Evolutionary conservation across 164 flowering plant genomes (phyloP), one percentile per base, ranked within the genome.

Genomic region (Tetracentron sinense): DNA sequence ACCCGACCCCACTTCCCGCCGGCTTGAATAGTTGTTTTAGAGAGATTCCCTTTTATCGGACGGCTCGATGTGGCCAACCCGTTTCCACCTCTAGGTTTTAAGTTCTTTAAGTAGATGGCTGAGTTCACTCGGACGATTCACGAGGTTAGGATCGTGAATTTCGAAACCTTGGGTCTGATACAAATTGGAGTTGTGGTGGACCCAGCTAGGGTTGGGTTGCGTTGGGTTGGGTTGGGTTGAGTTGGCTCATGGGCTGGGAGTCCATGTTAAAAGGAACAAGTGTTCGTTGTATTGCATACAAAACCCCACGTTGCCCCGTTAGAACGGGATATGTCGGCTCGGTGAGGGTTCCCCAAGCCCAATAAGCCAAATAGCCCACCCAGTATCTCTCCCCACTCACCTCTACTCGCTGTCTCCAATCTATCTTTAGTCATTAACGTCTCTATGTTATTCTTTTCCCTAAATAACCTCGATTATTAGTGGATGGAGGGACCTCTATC

Each of bases 271-370:
- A 60, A n/a, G 61, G 75, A 50, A 64, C 50, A 60, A n/a, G n/a
- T 71, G 75, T 65, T 64, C 49, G 54, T 10, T 33, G 50, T 21
- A 56, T 62, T 66, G 66, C 73, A 27, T 58, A 62, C 68, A 69
- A 35, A 51, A 56, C 62, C 60, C 46, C 70, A 69, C 54, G 61
- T 52, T 61, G 61, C 58, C 63, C 77, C 78, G 63, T 62, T 65
- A 29, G 17, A 72, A 65, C 67, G 76, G 84, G 78, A 76, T 56
- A 69, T 78, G 84, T 76, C 82, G 67, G 76, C 72, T 76, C 7
- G 67, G 73, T 73, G 76, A 64, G 73, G 71, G 73, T 57, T 26
- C 20, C 16, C n/a, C 21, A 14, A 14, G 53, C n/a, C 38, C 10
- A 33, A 33, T 33, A 4, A 10, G 22, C 53, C 7, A 22, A 20